Conservation (phyloP, 2,329 filamentous ascomycete genomes). For the Pseudocercospora crystallina region DNA sequence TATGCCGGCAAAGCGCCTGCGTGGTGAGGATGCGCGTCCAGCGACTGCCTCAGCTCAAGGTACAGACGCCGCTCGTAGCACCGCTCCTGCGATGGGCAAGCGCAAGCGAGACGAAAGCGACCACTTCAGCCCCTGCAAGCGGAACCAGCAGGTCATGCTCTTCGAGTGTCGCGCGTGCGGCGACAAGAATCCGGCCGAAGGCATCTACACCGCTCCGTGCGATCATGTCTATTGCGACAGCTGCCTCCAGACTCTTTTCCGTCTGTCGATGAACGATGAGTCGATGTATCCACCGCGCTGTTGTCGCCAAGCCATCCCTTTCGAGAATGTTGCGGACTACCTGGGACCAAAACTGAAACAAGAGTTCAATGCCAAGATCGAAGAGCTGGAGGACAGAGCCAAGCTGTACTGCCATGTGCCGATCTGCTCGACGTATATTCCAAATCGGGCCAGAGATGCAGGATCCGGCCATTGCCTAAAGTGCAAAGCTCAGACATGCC, state of each 20-base stretch:
- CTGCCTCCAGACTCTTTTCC: constrained; percentile 11
- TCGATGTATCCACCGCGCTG: constrained; percentile 14
- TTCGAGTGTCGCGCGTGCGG: background rate
- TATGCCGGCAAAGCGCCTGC: too few relatives aligned
- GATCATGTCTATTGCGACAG: constrained; percentile 7
- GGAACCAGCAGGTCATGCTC: background rate
- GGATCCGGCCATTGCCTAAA: background rate
- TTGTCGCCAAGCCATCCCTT: constrained; percentile 3
- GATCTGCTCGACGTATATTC: constrained; percentile 12
- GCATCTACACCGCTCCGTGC: constrained; percentile 2
- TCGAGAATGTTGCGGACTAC: background rate
- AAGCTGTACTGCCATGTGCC: constrained; percentile 13
- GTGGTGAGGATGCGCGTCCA: too few relatives aligned
- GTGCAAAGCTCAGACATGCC: constrained; percentile 1
- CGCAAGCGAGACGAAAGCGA: too few relatives aligned
- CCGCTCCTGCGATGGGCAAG: too few relatives aligned
- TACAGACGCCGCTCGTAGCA: too few relatives aligned
- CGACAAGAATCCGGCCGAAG: background rate
- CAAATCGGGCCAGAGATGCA: background rate
- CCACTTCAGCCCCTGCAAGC: background rate
- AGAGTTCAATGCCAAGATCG: constrained; percentile 2
- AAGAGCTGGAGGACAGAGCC: constrained; percentile 9
- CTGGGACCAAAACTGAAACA: background rate
- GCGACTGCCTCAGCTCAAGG: too few relatives aligned
- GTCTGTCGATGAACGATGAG: constrained; percentile 6